Base-by-base conservation (phyloP, 345 rosid species). In the Pugionium dolabratum region DNA sequence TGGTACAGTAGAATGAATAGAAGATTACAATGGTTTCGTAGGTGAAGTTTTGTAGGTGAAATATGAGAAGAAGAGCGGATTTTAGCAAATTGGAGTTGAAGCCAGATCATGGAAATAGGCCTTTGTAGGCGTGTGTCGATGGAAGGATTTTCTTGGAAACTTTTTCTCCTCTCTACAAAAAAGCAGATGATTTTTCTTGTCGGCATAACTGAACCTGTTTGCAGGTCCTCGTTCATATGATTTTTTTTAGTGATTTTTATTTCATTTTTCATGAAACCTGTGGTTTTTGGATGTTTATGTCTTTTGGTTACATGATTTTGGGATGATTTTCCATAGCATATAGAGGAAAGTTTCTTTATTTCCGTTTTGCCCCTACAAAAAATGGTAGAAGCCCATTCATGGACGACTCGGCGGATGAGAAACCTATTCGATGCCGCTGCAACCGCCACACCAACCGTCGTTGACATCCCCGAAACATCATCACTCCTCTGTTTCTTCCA, bases 351-450 rank as follows among this genome's bases (percentile, higher is more conserved):
- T 3, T 11, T 64, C 2, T 0, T 6, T 44, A 5, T 64, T 31
- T 76, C 81, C 36, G 50, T n/a, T 69, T 64, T 62, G 58, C 42
- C 51, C 72, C 72, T 8, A 47, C 6, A 1, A 40, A 40, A 52
- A 60, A 91, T 94, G 99, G 95, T 94, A 72, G 99, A 94, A 80
- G 88, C 95, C 10, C 99, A 94, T 76, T 78, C 96, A 88, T 94
- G 97, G 99, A 80, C 96, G 5, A 94, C 99, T n/a, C 78, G 97
- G 79, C 78, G 99, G 58, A 86, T 94, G 97, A 88, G 97, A 91
- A 94, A 94, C 50, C 96, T 95, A 45, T 64, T 94, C 69, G 80
- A 79, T 66, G 78, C 80, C 47, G 58, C 84, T 62, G 74, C 75
- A 61, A 69, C 75, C 64, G 42, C 41, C 70, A 68, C 70, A 69